Conservation (phyloP, 441 rosid genomes). For the Arabidopsis lyrata region DNA sequence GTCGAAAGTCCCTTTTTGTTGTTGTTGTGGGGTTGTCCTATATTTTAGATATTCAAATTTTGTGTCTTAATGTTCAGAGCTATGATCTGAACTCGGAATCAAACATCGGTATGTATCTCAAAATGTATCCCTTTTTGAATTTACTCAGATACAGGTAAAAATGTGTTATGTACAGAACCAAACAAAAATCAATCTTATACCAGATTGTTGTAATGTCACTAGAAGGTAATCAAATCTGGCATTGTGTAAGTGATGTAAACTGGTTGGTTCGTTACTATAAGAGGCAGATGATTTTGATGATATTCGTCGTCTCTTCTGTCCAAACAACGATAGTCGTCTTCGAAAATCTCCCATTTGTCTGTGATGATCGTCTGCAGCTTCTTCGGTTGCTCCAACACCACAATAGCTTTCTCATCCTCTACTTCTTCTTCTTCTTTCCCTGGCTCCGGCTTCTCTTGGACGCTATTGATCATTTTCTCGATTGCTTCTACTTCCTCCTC, state of each 20-base stretch:
- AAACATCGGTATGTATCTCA: constrained; percentile 24
- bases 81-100: constrained; percentile 18
- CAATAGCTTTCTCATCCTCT: constrained; percentile 37
- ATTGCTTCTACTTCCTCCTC: constrained; percentile 60
- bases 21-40: constrained; percentile 2
- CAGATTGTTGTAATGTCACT: constrained; percentile 33
- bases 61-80: background rate
- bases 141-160: constrained; percentile 37
- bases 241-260: constrained; percentile 44
- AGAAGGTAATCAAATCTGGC: constrained; percentile 78
- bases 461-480: constrained; percentile 49
- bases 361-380: constrained; percentile 62
- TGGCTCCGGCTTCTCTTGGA: background rate
- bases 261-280: constrained; percentile 43
- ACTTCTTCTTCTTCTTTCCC: constrained; percentile 16
- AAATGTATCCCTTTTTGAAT: constrained; percentile 32
- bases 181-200: constrained; percentile 18
- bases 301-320: constrained; percentile 4
- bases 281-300: constrained; percentile 41
- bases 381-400: constrained; percentile 31
- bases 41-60: background rate
- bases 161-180: constrained; percentile 44
- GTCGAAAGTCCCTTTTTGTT: background rate
- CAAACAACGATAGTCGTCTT: constrained; percentile 51
- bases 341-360: constrained; percentile 73